phyloP scores from a whole-genome alignment of 768 basidiomycete genomes.

The Exsudoporus frostii region DNA sequence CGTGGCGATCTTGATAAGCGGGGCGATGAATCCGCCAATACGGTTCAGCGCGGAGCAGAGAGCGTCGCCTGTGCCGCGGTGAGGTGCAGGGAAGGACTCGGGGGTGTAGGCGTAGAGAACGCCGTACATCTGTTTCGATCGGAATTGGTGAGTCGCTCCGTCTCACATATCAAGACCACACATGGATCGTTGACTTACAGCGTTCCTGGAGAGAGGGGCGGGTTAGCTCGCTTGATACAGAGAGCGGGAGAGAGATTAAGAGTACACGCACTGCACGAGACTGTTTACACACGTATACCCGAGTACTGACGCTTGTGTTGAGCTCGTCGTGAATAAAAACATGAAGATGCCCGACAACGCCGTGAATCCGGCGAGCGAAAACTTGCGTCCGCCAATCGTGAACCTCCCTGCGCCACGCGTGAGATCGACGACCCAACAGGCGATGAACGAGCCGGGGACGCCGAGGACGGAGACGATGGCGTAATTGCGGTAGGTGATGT shows the following conservation, averaged over 20 bases:
- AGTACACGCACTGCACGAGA: slow-evolving; percentile 38
- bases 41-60: slow-evolving; percentile 48
- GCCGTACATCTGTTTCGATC: slow-evolving; percentile 42
- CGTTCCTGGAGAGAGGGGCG: slow-evolving; percentile 24
- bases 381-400: slow-evolving; percentile 43
- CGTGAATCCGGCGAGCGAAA: slow-evolving; percentile 45
- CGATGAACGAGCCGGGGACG: slow-evolving; percentile 47
- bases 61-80: slow-evolving; percentile 55
- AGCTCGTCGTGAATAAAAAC: slow-evolving; percentile 51
- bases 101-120: slow-evolving; percentile 57
- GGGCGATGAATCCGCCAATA: slow-evolving; percentile 45
- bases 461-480: slow-evolving; percentile 46
- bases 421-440: slow-evolving; percentile 44
- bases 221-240: neutral
- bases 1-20: slow-evolving; percentile 47
- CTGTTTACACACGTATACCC: slow-evolving; percentile 45
- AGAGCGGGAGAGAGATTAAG: neutral
- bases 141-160: neutral
- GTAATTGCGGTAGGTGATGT: slow-evolving; percentile 46
- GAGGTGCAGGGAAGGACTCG: slow-evolving; percentile 56
- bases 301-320: slow-evolving; percentile 36
- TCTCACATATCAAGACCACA: neutral
- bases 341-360: slow-evolving; percentile 45
- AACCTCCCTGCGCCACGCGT: slow-evolving; percentile 33
- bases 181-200: slow-evolving; percentile 25